These are phyloP conservation scores for Entonaema liquescens DNA, from an alignment of 495 filamentous ascomycete genomes.

Conservation along the genomic window DNA sequence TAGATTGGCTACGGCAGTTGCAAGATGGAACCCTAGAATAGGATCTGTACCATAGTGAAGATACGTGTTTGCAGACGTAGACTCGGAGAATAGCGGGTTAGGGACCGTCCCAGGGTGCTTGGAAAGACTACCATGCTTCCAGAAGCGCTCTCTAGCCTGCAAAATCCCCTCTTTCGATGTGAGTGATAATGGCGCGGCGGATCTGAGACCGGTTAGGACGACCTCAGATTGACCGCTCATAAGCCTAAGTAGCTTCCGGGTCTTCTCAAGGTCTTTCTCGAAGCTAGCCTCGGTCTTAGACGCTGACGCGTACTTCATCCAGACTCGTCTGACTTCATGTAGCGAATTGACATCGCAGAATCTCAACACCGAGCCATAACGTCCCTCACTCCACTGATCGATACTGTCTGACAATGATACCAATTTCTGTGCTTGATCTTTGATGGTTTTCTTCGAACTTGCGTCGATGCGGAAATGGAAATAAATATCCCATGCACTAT, in stretches of 20 bases:
- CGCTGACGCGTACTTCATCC: constrained; percentile 33
- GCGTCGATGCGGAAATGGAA: constrained; percentile 40
- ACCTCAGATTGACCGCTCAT: not conserved
- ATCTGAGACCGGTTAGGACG: constrained; percentile 7
- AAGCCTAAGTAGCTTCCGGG: not conserved
- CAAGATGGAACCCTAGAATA: constrained; percentile 44
- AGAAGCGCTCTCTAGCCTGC: constrained; percentile 4
- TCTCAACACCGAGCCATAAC: constrained; percentile 38
- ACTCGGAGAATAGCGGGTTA: constrained; percentile 37
- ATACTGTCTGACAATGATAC: constrained; percentile 24
- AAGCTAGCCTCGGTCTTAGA: constrained; percentile 8
- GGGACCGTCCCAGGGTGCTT: constrained; percentile 1
- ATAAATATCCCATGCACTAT: constrained; percentile 41
- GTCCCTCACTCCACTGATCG: constrained; percentile 33
- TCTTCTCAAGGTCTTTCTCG: constrained; percentile 15
- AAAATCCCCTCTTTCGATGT: not conserved
- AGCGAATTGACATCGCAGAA: constrained; percentile 44
- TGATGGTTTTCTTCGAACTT: constrained; percentile 22
- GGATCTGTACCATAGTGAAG: constrained; percentile 44
- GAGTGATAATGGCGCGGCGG: constrained; percentile 18
- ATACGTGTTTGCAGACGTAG: constrained; percentile 18
- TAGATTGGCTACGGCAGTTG: constrained; percentile 30
- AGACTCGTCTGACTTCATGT: constrained; percentile 31
- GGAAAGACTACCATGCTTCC: constrained; percentile 23
- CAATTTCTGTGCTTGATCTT: constrained; percentile 38